Base-by-base conservation (phyloP, 345 rosid genomes). In the Jatropha curcas region DNA sequence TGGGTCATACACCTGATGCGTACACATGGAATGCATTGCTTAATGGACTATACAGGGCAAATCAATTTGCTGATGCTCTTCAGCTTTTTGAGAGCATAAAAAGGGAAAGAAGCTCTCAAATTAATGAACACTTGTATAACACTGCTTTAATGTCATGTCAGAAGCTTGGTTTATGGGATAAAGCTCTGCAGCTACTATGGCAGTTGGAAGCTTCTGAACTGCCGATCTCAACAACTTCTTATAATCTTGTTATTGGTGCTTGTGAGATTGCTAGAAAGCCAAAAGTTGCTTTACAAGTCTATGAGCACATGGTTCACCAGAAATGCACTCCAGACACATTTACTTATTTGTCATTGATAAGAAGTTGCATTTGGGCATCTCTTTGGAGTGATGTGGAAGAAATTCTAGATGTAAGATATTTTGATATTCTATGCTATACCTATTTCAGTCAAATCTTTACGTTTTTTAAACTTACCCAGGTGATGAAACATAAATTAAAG, bases 361-460 rank as follows among this genome's bases (percentile, higher is more conserved):
- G 97, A 80, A 79, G 88, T 68, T 92, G 93, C 79, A 76, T 90
- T 50, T 86, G 94, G 98, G 96, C 92, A 69, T 92, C 94, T 33
- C 86, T 86, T 25, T 94, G 94, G 96, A 75, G 51, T 37, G 85
- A 89, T 79, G 92, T 88, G 69, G 84, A 83, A 46, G 89, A 81
- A 65, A 88, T 92, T 64, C 74, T 91, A 19, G 75, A 86, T 76
- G 95, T 88, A 77, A 60, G 81, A 50, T 68, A 68, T 58, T 60
- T 45, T 28, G 37, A 45, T 25, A 17, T 64, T 33, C 4, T 14
- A 41, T 73, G 30, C 53, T 33, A 19, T 60, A 22, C 35, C n/a
- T n/a, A n/a, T n/a, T n/a, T n/a, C n/a, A n/a, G 31, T 39, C 48
- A 39, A 16, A 25, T 31, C 12, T 43, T 45, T 7, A 20, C 22